Evolutionary conservation across 2,329 filamentous ascomycete species (phyloP), one percentile per base, ranked within the genome.

Genomic region (Aureobasidium mangrovei): DNA sequence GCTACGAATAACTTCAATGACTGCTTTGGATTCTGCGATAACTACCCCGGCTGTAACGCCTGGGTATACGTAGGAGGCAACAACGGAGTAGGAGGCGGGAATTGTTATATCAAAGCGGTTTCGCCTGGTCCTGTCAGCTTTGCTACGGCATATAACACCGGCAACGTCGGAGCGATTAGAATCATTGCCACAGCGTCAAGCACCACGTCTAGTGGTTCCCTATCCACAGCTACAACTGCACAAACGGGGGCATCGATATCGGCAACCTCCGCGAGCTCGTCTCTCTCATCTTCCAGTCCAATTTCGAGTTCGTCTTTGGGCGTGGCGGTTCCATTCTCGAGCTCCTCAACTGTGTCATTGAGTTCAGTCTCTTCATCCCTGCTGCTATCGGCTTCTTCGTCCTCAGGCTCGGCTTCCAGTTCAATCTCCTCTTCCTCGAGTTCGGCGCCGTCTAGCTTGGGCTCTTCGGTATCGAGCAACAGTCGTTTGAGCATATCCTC

Each of bases 11-110:
- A 39, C n/a, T 48, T 51, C n/a, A 53, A 56, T 27, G 53, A 56
- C 18, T 59, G 58, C 18, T 56, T 58, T 32, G 39, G 39, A 24
- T 41, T 44, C 3, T 58, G 56, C 32, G 48, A 56, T 29, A 42
- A 29, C 27, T 41, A 24, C 7, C n/a, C 47, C 6, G n/a, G 1
- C 26, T 59, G 58, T 45, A 56, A 36, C 3, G 56, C 24, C 5
- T 59, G 53, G 24, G 42, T 39, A 5, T 59, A 47, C 27, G 2
- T 32, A 10, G 58, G 56, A 9, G 41, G 28, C 5, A 9, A 53
- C 7, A 58, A 49, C 26, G 58, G 58, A 2, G 39, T 35, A 4
- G 58, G 58, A 31, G 10, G 39, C 4, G 58, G 58, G 3, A 32
- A 29, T 3, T 59, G 58, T 35, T 58, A 49, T 29, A 26, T 58